phyloP scores from a whole-genome alignment of 2,329 filamentous ascomycete genomes.

The Cryphonectria naterciae region DNA sequence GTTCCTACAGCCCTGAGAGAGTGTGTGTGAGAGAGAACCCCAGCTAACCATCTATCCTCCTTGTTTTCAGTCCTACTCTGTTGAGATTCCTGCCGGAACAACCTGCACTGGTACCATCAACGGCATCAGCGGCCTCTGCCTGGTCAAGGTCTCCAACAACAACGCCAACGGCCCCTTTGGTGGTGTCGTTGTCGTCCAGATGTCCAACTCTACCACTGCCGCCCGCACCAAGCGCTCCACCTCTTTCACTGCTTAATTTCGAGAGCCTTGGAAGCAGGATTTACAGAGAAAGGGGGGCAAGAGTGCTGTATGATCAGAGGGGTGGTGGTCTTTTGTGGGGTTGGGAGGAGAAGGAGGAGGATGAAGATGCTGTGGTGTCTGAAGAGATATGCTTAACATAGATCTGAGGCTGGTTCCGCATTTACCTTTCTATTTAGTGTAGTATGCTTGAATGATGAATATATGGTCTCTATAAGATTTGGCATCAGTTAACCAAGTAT shows the following conservation, averaged over 20 bases:
- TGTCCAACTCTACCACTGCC: constrained; percentile 21
- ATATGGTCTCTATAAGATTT: background rate
- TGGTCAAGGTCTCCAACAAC: constrained; percentile 34
- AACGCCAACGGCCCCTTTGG: constrained; percentile 32
- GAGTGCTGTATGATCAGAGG: background rate
- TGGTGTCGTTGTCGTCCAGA: constrained; percentile 32
- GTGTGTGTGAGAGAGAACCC: background rate
- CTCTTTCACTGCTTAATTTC: constrained; percentile 10
- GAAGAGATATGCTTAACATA: background rate
- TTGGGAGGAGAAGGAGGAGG: background rate
- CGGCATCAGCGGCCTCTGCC: constrained; percentile 30
- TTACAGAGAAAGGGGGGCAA: too few species aligned
- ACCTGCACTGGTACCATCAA: constrained; percentile 30
- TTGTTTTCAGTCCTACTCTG: constrained; percentile 12
- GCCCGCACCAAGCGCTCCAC: constrained; percentile 14
- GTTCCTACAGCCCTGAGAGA: background rate
- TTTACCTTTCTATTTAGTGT: background rate
- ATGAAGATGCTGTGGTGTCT: constrained; percentile 7
- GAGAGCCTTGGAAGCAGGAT: background rate
- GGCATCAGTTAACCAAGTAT: background rate
- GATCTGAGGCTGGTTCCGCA: constrained; percentile 1
- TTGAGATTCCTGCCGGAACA: constrained; percentile 29
- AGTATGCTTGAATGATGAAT: constrained; percentile 10
- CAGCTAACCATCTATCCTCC: background rate
- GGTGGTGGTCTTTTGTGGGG: background rate